A percentile compares a stretch with the other conserved stretches of the same genome.
These are phyloP conservation scores for Platismatia glauca DNA, from an alignment of 495 filamentous ascomycete genomes.

Conservation along the genomic window DNA sequence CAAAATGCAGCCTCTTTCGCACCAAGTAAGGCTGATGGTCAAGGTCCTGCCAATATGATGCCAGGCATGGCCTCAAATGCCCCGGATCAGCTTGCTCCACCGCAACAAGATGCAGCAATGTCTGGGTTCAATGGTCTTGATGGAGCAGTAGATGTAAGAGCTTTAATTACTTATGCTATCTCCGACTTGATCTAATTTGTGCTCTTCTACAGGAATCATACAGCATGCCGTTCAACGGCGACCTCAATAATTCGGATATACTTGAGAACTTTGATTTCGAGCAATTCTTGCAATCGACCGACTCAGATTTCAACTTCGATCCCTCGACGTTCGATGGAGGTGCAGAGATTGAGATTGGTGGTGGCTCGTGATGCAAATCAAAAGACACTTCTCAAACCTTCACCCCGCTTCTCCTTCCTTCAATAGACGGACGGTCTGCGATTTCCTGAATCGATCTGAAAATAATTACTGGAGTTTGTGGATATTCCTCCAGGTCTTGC, in stretches of 20 bases:
- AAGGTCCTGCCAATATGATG: slow-evolving; percentile 41
- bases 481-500: slow-evolving; percentile 8
- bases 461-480: slow-evolving; percentile 15
- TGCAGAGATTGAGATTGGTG: slow-evolving; percentile 44
- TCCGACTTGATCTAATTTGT: slow-evolving; percentile 4
- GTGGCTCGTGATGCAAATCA: slow-evolving; percentile 24
- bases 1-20: slow-evolving; percentile 57
- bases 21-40: slow-evolving; percentile 37
- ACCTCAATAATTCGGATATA: slow-evolving; percentile 55
- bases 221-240: slow-evolving; percentile 48
- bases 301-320: slow-evolving; percentile 42
- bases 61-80: slow-evolving; percentile 33
- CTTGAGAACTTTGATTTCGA: slow-evolving; percentile 94
- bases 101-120: slow-evolving; percentile 29
- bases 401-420: neutral
- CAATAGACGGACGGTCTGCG: neutral
- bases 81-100: slow-evolving; percentile 36
- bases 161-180: slow-evolving; percentile 29
- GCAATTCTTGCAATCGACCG: slow-evolving; percentile 66
- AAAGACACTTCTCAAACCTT: neutral
- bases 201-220: slow-evolving; percentile 25
- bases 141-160: slow-evolving; percentile 23
- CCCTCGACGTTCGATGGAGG: slow-evolving; percentile 42
- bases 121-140: slow-evolving; percentile 26
- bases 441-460: slow-evolving; percentile 3